Percentiles rank a stretch among this genome's conserved stretches.
phyloP scores from a whole-genome alignment of 179 eudicot species.

The Beta lomatogona region DNA sequence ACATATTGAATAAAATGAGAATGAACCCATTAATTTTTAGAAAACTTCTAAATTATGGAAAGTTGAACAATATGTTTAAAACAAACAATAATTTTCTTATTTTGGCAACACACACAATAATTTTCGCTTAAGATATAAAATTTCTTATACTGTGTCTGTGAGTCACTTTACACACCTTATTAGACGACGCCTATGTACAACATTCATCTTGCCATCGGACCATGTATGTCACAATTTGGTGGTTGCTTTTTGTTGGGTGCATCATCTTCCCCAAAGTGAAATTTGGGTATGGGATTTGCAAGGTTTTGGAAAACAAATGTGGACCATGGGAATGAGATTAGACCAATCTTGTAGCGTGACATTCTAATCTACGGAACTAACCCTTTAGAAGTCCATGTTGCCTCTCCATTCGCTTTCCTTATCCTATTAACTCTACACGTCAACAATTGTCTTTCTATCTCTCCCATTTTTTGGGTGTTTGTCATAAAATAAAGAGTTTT shows the following conservation, averaged over 20 bases:
- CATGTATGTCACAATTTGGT: neutral
- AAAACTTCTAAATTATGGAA: too few relatives aligned
- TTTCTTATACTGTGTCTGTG: too few relatives aligned
- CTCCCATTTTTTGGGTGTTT: slow-evolving; percentile 19
- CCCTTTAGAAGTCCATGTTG: slow-evolving; percentile 23
- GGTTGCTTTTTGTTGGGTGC: neutral
- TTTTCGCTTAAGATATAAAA: too few relatives aligned
- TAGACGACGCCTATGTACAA: neutral
- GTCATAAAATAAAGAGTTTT: neutral
- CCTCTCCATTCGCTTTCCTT: slow-evolving; percentile 28
- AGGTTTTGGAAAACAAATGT: neutral
- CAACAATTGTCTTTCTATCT: slow-evolving; percentile 6
- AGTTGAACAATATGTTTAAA: too few relatives aligned
- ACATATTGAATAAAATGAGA: too few relatives aligned
- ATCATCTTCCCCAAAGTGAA: neutral
- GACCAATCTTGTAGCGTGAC: slow-evolving; percentile 30
- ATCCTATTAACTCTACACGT: slow-evolving; percentile 24
- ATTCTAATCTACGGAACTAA: slow-evolving; percentile 29
- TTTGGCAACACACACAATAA: too few relatives aligned
- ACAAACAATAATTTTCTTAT: too few relatives aligned
- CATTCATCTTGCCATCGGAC: neutral
- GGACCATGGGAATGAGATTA: slow-evolving; percentile 15
- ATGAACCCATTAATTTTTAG: too few relatives aligned
- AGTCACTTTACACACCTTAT: too few relatives aligned
- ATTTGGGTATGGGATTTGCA: neutral